Evolutionary conservation across 208 protist genomes (phyloP).

Genomic region (Acanthamoeba sp.): DNA sequence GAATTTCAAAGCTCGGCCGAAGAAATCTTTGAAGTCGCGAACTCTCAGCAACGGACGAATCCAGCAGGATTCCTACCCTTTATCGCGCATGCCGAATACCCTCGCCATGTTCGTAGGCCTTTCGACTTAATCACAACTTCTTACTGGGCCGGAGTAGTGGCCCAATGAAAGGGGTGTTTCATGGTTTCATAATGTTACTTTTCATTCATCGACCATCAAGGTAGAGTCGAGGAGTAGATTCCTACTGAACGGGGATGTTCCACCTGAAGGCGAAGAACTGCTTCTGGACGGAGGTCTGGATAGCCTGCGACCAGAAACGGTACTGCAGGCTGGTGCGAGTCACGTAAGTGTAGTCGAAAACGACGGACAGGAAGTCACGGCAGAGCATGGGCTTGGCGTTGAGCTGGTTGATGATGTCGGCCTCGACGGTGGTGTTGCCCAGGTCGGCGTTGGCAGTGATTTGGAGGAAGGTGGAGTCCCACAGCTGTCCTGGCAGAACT

Average conservation of each 20-base stretch:
- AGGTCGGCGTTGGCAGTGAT: not conserved
- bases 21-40: no score
- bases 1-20: no score
- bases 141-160: no score
- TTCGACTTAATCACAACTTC: no score
- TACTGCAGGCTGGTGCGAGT: not conserved
- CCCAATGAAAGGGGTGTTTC: no score
- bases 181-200: no score
- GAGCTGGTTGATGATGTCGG: conserved; percentile 15
- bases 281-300: conserved; percentile 14
- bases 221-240: not conserved
- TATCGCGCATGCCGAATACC: no score
- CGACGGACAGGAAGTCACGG: not conserved
- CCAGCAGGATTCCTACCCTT: no score
- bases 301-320: not conserved
- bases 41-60: no score
- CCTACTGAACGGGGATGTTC: not conserved
- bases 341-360: conserved; percentile 9
- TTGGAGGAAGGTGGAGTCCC: not conserved
- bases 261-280: conserved; percentile 16
- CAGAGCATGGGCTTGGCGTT: conserved; percentile 29
- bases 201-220: no score
- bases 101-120: no score
- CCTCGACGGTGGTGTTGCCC: conserved; percentile 21
- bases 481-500: conserved; percentile 19